Evolutionary conservation across 768 basidiomycete genomes (phyloP).

Genomic region (Russula vinacea): DNA sequence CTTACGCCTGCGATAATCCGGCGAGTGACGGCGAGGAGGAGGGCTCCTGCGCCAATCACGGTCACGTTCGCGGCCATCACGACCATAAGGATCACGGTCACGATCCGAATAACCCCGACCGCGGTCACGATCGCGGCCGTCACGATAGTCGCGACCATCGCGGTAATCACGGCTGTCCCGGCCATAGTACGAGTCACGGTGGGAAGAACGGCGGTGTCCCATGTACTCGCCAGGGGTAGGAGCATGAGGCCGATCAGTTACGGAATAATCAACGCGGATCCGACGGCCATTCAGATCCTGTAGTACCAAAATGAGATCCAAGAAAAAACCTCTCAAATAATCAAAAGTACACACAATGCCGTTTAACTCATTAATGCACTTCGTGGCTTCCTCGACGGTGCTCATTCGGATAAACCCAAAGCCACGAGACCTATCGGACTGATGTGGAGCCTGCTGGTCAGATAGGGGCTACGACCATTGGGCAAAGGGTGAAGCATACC

Average conservation of each 20-base stretch:
- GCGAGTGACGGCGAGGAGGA: slow-evolving; percentile 64
- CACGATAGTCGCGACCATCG: slow-evolving; percentile 39
- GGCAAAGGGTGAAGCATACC: slow-evolving; percentile 49
- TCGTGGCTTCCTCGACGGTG: slow-evolving; percentile 78
- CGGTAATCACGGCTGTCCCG: slow-evolving; percentile 34
- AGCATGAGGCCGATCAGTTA: slow-evolving; percentile 89
- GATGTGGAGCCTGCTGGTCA: slow-evolving; percentile 31
- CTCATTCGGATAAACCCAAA: slow-evolving; percentile 98
- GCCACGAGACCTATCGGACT: slow-evolving; percentile 95
- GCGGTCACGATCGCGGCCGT: slow-evolving; percentile 42
- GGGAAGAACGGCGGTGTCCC: slow-evolving; percentile 72
- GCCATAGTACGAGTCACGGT: slow-evolving; percentile 41
- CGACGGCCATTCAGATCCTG: slow-evolving; percentile 93
- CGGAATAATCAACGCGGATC: slow-evolving; percentile 95
- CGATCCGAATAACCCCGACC: slow-evolving; percentile 45
- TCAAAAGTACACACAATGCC: slow-evolving; percentile 64
- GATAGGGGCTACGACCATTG: neutral
- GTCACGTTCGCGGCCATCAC: slow-evolving; percentile 49
- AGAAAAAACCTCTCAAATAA: neutral
- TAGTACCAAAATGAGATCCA: slow-evolving; percentile 18
- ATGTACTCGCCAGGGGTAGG: slow-evolving; percentile 98
- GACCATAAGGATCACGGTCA: slow-evolving; percentile 43
- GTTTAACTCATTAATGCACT: slow-evolving; percentile 88
- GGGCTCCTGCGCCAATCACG: slow-evolving; percentile 76
- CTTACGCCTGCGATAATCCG: slow-evolving; percentile 69